Conservation (phyloP, 2,329 filamentous ascomycete species). For the Calonectria ilicicola region DNA sequence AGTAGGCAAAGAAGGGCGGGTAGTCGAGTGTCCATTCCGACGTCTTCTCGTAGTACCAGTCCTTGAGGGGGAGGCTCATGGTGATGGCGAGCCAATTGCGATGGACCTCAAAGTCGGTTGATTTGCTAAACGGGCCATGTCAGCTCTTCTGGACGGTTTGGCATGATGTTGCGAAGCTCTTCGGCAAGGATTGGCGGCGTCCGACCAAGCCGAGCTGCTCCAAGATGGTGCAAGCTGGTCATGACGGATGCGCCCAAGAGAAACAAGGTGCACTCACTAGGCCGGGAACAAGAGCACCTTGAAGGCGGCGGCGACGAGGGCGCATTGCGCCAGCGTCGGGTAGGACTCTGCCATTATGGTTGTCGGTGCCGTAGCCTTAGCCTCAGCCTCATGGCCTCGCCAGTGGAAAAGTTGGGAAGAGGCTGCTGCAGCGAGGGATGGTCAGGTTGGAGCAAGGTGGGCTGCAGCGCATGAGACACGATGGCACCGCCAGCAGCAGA, state of each 20-base stretch:
- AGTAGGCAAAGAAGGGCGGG: slow-evolving; percentile 96
- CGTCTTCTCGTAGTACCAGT: slow-evolving; percentile 98
- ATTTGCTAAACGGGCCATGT: slow-evolving; percentile 75
- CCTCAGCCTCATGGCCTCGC: slow-evolving; percentile 40
- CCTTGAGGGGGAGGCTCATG: slow-evolving; percentile 83
- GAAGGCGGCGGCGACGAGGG: slow-evolving; percentile 85
- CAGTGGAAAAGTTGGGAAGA: slow-evolving; percentile 7
- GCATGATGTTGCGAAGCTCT: background rate
- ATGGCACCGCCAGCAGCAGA: background rate
- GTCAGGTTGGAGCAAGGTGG: background rate
- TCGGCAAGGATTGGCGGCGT: background rate
- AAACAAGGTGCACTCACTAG: slow-evolving; percentile 78
- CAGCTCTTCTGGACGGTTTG: background rate
- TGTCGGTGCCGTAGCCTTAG: slow-evolving; percentile 25
- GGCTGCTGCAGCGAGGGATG: background rate
- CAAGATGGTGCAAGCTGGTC: background rate
- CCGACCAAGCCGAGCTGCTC: background rate
- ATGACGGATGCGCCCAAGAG: background rate
- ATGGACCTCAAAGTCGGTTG: slow-evolving; percentile 98
- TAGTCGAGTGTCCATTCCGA: slow-evolving; percentile 99
- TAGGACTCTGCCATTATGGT: slow-evolving; percentile 80
- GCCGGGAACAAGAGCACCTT: slow-evolving; percentile 94
- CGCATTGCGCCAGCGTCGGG: slow-evolving; percentile 90
- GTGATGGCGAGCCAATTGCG: slow-evolving; percentile 99
- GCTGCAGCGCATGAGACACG: slow-evolving; percentile 10